phyloP scores from a whole-genome alignment of 2,329 filamentous ascomycete genomes.

The Penicillium italicum region DNA sequence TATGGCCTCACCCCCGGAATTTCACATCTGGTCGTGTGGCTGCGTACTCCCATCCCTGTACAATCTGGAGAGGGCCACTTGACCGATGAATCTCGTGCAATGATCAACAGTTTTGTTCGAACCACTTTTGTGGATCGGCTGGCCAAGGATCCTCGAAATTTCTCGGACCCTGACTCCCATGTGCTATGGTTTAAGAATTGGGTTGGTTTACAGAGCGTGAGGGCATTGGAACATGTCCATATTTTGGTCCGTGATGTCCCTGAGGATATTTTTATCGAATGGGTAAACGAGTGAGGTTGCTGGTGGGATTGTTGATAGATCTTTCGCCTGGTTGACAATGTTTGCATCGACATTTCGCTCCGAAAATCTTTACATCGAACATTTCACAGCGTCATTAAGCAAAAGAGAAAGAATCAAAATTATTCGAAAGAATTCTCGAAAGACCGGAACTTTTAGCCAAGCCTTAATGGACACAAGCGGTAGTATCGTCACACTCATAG shows the following conservation, averaged over 20 bases:
- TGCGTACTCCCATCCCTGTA: slow-evolving; percentile 49
- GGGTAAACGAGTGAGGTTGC: slow-evolving; percentile 37
- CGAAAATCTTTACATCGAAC: not conserved
- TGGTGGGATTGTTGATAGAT: not conserved
- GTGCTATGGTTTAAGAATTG: slow-evolving; percentile 66
- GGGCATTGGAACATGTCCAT: slow-evolving; percentile 57
- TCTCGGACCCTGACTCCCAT: slow-evolving; percentile 38
- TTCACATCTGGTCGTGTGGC: slow-evolving; percentile 57
- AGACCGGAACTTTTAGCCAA: not conserved
- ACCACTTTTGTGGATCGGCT: slow-evolving; percentile 49
- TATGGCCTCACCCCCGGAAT: slow-evolving; percentile 57
- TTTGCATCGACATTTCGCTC: not conserved
- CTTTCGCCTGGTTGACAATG: not conserved
- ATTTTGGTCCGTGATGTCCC: slow-evolving; percentile 51
- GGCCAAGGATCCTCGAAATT: slow-evolving; percentile 32
- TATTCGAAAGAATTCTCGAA: not conserved
- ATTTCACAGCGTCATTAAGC: not conserved
- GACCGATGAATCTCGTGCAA: slow-evolving; percentile 46
- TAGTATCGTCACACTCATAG: not conserved
- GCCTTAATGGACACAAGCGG: not conserved
- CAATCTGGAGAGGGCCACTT: slow-evolving; percentile 48
- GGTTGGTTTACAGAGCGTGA: slow-evolving; percentile 58
- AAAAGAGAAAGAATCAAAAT: not conserved
- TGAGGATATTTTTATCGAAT: slow-evolving; percentile 42
- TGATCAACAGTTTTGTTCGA: slow-evolving; percentile 51